Evolutionary conservation across 139 green algal genomes (phyloP), one percentile per base, ranked within the genome.

Genomic region (Tetratostichococcus sp.): DNA sequence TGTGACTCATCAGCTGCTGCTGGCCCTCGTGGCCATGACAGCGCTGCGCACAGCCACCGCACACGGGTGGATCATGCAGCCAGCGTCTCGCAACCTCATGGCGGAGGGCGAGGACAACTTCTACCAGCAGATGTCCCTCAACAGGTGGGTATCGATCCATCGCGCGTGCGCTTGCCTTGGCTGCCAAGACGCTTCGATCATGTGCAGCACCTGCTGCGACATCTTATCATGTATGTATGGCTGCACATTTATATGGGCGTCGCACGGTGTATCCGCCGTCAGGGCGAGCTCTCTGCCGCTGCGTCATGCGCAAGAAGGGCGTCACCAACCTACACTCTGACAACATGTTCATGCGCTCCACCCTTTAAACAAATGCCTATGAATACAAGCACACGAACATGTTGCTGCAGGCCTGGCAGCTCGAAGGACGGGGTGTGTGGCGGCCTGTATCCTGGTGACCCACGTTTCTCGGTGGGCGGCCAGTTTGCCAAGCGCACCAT

Each of bases 401-500:
- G n/a, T n/a, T n/a, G n/a, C 39, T 62, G 50, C 50, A 62, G 50
- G 50, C 11, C 19, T 4, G 19, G 50, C 19, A 17, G 17, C 50
- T 62, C 50, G 2, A 26, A 25, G 11, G 50, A 17, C 50, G 50
- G 50, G 2, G 14, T 62, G 50, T 62, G 50, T 17, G 50, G 50
- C 50, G 50, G 50, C 19, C 17, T 28, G 50, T 62, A n/a, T 26
- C 50, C 50, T 23, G 50, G 50, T 26, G 50, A 62, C 50, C 22
- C 50, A 8, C 50, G 50, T 17, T 62, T 62, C 50, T 62, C 50
- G 50, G 50, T 62, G 22, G 17, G 50, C 14, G 50, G 50, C 50
- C 50, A 62, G 50, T 62, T 62, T 62, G 50, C 50, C 50, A 62
- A 62, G 50, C 50, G 50, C 50, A 26, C 50, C 50, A 62, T 62